These are phyloP conservation scores for Thozetella sp. DNA, from an alignment of 495 filamentous ascomycete genomes.

Conservation along the genomic window DNA sequence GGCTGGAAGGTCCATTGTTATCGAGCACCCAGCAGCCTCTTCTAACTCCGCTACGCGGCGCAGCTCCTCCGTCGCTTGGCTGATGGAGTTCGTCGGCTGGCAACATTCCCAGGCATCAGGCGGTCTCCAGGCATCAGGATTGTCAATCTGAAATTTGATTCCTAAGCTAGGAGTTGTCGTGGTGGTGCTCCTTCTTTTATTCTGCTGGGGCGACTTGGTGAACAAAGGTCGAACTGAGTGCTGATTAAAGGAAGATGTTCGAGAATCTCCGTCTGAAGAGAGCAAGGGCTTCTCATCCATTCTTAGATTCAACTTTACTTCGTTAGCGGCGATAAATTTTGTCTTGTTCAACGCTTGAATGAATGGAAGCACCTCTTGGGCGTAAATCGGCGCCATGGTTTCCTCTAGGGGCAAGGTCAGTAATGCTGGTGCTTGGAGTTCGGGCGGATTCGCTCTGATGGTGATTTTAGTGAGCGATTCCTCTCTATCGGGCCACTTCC, in stretches of 20 bases:
- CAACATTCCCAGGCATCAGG: constrained; percentile 17
- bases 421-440: constrained; percentile 15
- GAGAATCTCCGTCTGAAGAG: background rate
- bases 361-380: background rate
- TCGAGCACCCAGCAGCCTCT: constrained; percentile 12
- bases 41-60: constrained; percentile 9
- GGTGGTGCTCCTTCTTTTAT: background rate
- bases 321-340: background rate
- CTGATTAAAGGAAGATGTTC: background rate
- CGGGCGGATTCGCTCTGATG: constrained; percentile 30
- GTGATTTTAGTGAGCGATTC: constrained; percentile 30
- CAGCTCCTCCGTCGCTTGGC: constrained; percentile 13
- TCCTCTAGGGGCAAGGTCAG: constrained; percentile 14
- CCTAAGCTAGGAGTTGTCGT: background rate
- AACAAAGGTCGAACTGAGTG: background rate
- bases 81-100: constrained; percentile 11
- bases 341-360: background rate
- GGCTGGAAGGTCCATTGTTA: constrained; percentile 25
- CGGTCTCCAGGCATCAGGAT: constrained; percentile 40
- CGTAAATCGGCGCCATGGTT: background rate
- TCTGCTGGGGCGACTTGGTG: background rate
- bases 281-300: background rate
- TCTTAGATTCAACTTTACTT: background rate
- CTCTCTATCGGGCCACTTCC: constrained; percentile 26
- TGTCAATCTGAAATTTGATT: constrained; percentile 16